A percentile compares a stretch with the other conserved stretches of the same genome.
phyloP scores from a whole-genome alignment of 768 basidiomycete species.

The Naganishia antarctica region DNA sequence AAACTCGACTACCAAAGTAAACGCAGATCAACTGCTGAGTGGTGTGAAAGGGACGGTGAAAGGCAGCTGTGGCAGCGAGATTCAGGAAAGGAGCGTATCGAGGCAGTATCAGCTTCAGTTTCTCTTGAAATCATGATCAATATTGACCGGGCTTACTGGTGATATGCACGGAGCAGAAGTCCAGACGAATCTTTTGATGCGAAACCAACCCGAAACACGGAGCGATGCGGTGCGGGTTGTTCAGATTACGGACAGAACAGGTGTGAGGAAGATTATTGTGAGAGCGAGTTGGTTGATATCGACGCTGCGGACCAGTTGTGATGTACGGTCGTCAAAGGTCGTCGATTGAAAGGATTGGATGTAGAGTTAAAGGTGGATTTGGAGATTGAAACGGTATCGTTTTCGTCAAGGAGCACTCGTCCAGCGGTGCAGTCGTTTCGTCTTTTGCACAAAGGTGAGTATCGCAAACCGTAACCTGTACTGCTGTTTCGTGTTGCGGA shows the following conservation, averaged over 20 bases:
- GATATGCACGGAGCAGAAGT: too few relatives aligned
- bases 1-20: not conserved
- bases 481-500: not conserved
- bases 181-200: slow-evolving; percentile 1
- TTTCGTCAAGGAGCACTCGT: slow-evolving; percentile 1
- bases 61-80: too few relatives aligned
- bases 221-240: too few relatives aligned
- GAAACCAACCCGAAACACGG: slow-evolving; percentile 6
- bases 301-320: slow-evolving; percentile 5
- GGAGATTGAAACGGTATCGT: not conserved
- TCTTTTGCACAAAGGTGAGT: not conserved
- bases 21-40: slow-evolving; percentile 9
- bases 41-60: too few relatives aligned
- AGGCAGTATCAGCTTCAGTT: too few relatives aligned
- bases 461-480: slow-evolving; percentile 8
- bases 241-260: too few relatives aligned
- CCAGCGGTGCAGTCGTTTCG: not conserved
- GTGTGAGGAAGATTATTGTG: too few relatives aligned
- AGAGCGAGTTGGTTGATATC: too few relatives aligned
- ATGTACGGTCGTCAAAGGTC: slow-evolving; percentile 9
- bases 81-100: too few relatives aligned
- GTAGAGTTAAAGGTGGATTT: not conserved
- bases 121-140: too few relatives aligned
- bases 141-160: too few relatives aligned
- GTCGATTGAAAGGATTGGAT: not conserved